Base-by-base conservation (phyloP, 495 filamentous ascomycete genomes). In the Penicillium egyptiacum region DNA sequence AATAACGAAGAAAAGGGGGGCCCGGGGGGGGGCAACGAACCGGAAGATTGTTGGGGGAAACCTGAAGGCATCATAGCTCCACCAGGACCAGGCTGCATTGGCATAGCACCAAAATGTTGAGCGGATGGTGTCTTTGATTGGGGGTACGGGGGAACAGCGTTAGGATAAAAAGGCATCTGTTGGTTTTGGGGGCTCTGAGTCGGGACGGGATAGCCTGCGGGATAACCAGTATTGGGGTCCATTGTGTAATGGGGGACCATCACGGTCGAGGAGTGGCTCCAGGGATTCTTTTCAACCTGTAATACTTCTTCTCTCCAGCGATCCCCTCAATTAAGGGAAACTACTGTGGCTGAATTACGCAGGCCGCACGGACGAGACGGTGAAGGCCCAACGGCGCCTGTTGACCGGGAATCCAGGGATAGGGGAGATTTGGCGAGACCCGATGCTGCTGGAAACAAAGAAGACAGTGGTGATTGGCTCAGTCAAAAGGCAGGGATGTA, bases 141-240 rank as follows among this genome's bases (percentile, higher is more conserved):
- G 47, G 76, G 71, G 59, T 73, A 77, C 31, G 70, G 66, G 58
- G 71, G 65, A 12, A 72, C 68, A 10, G 68, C 59, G 53, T 75
- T 78, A 50, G 70, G 67, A 62, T 78, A 75, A 62, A 74, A 77
- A 47, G 75, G 62, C 59, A 73, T 72, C 42, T 55, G 53, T 56
- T 73, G 72, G 47, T 62, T 71, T 53, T 61, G 68, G 63, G 68
- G 70, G 61, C 66, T 73, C 51, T 72, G 73, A 37, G 70, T 68
- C 56, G 70, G 66, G 56, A 72, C 70, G 62, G 76, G 71, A 68
- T 68, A 75, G 49, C 66, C 70, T 46, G 70, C 56, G 51, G 72
- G 71, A 69, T 73, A 77, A 58, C 70, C 74, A 64, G 69, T 60
- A 62, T 77, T 77, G 57, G 71, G 68, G 57, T 78, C 75, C 76